phyloP scores from a whole-genome alignment of 768 basidiomycete species.

The Crucibulum laeve region DNA sequence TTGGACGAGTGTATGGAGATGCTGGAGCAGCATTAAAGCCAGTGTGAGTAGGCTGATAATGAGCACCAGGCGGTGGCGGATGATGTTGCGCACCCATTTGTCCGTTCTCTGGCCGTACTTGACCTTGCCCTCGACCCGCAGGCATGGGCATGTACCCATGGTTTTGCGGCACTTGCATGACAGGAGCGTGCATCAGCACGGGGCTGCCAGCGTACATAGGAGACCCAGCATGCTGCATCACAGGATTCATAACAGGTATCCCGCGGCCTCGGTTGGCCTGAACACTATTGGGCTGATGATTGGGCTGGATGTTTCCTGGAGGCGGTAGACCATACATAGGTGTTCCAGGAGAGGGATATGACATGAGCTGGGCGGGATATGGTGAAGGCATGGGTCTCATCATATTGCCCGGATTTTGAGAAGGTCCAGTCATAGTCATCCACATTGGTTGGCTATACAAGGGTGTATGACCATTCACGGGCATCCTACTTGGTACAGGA shows the following conservation, averaged over 20 bases:
- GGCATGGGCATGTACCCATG: conserved; percentile 44
- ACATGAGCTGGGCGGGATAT: conserved; percentile 60
- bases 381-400: conserved; percentile 59
- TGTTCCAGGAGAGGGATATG: conserved; percentile 55
- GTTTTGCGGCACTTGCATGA: conserved; percentile 35
- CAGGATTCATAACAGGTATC: conserved; percentile 68
- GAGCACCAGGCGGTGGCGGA: conserved; percentile 21
- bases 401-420: conserved; percentile 44
- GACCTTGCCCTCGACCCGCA: conserved; percentile 45
- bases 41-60: conserved; percentile 26
- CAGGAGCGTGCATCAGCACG: conserved; percentile 61
- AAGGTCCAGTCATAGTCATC: conserved; percentile 49
- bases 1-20: conserved; percentile 38
- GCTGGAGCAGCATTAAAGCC: conserved; percentile 38
- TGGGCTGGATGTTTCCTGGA: conserved; percentile 36
- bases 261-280: conserved; percentile 42
- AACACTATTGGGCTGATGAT: conserved; percentile 30
- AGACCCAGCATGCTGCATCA: conserved; percentile 53
- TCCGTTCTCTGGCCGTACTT: conserved; percentile 43
- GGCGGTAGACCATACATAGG: conserved; percentile 48
- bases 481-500: conserved; percentile 58
- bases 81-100: conserved; percentile 38
- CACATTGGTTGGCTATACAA: conserved; percentile 63
- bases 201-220: conserved; percentile 68
- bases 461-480: conserved; percentile 57